phyloP scores from a whole-genome alignment of 2,329 filamentous ascomycete genomes.

The Westerdykella ornata region DNA sequence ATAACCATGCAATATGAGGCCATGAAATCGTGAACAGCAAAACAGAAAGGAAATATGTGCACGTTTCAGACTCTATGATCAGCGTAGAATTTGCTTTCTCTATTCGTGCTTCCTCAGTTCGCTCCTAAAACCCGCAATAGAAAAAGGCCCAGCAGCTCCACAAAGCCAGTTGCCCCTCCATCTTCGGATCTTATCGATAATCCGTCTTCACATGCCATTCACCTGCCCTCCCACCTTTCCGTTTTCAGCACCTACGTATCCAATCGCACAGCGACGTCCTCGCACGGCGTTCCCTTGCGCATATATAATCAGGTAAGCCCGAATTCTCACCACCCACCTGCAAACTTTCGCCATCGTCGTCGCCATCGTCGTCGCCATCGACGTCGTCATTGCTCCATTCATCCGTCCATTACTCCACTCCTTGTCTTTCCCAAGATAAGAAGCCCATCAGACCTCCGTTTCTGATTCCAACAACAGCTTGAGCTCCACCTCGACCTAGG shows the following conservation, averaged over 20 bases:
- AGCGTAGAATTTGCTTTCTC: no score
- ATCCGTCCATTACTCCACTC: no score
- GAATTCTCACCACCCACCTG: not conserved
- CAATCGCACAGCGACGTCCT: not conserved
- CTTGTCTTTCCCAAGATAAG: not conserved
- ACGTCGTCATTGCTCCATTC: not conserved
- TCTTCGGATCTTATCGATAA: constrained; percentile 10
- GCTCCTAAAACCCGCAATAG: not conserved
- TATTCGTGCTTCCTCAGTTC: no score
- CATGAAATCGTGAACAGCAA: not conserved
- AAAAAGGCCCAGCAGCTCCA: no score
- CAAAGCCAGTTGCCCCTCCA: no score
- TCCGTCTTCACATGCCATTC: constrained; percentile 11
- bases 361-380: not conserved
- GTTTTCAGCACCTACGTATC: not conserved
- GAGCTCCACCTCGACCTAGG: no score
- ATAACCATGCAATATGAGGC: not conserved
- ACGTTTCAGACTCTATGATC: no score
- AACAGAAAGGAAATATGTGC: no score
- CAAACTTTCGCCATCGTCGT: not conserved
- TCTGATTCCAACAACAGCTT: not conserved
- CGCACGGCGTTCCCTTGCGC: not conserved
- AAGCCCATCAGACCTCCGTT: not conserved
- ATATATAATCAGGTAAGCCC: not conserved
- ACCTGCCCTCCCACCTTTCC: not conserved